Conservation (phyloP, 1,139 yeast genomes). For the Geotrichum australiense region DNA sequence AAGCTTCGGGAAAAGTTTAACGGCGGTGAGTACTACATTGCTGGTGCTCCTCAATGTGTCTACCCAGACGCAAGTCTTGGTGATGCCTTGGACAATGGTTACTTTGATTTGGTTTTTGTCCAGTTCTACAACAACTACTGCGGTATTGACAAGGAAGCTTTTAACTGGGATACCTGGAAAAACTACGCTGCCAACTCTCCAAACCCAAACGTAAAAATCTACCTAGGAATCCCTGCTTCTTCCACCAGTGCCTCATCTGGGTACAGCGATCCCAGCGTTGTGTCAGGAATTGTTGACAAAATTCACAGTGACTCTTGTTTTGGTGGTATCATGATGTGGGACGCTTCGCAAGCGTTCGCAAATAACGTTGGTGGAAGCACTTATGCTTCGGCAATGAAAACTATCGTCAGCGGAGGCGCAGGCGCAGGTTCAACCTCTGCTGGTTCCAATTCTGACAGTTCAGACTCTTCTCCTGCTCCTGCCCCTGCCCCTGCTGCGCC, state of each 20-base stretch:
- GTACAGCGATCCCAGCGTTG: conserved; percentile 33
- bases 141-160: conserved; percentile 33
- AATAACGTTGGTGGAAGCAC: conserved; percentile 44
- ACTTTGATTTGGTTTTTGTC: conserved; percentile 76
- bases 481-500: background rate
- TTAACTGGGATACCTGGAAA: conserved; percentile 68
- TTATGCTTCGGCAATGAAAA: conserved; percentile 42
- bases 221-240: conserved; percentile 68
- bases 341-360: conserved; percentile 70
- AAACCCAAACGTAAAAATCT: conserved; percentile 54
- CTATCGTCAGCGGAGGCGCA: conserved; percentile 27
- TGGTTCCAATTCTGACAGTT: conserved; percentile 1
- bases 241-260: conserved; percentile 63
- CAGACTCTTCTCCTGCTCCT: conserved; percentile 6
- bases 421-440: conserved; percentile 8
- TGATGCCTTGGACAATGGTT: conserved; percentile 50
- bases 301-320: conserved; percentile 38
- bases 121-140: conserved; percentile 94
- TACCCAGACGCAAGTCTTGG: conserved; percentile 84
- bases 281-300: conserved; percentile 23
- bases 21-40: conserved; percentile 51
- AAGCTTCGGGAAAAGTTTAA: conserved; percentile 50
- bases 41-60: conserved; percentile 95
- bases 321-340: conserved; percentile 91
- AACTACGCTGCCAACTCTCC: conserved; percentile 54